Evolutionary conservation across 2,329 filamentous ascomycete species (phyloP).

Genomic region (Lecanicillium sp.): DNA sequence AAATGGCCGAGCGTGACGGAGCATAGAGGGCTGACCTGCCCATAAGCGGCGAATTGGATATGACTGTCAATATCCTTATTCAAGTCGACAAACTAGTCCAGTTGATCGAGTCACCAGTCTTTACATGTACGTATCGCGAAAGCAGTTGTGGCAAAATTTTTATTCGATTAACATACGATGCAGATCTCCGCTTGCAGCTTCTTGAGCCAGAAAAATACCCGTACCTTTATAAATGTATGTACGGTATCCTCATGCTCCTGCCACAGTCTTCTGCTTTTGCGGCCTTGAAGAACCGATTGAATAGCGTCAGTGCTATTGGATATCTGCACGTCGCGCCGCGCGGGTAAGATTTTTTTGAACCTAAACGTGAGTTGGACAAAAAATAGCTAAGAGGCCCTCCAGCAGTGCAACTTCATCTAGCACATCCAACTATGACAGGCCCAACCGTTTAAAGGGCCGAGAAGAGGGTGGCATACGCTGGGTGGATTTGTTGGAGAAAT

Average conservation of each 20-base stretch:
- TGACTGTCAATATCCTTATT: slow-evolving; percentile 98
- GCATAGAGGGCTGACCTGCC: not conserved
- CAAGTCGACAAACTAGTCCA: slow-evolving; percentile 99
- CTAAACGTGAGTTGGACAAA: not conserved
- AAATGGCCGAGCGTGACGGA: not conserved
- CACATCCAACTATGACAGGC: slow-evolving; percentile 59
- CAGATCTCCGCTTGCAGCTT: slow-evolving; percentile 88
- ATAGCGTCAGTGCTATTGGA: slow-evolving; percentile 94
- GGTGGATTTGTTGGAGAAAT: slow-evolving; percentile 91
- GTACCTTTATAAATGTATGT: slow-evolving; percentile 94
- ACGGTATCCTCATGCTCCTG: slow-evolving; percentile 95
- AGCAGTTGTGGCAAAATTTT: not conserved
- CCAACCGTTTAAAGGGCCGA: slow-evolving; percentile 72
- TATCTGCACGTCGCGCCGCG: slow-evolving; percentile 79
- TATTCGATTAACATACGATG: not conserved
- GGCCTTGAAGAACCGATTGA: slow-evolving; percentile 90
- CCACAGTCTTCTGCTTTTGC: slow-evolving; percentile 97
- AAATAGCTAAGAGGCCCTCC: no score
- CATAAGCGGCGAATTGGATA: slow-evolving; percentile 82
- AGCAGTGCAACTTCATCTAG: slow-evolving; percentile 42
- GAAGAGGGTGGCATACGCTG: slow-evolving; percentile 84
- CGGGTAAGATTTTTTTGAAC: slow-evolving; percentile 50
- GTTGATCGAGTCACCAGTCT: slow-evolving; percentile 91
- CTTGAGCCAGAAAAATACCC: slow-evolving; percentile 93
- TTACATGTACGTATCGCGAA: slow-evolving; percentile 65